phyloP scores from a whole-genome alignment of 2,329 filamentous ascomycete species.

The Hypoxylon sp. region DNA sequence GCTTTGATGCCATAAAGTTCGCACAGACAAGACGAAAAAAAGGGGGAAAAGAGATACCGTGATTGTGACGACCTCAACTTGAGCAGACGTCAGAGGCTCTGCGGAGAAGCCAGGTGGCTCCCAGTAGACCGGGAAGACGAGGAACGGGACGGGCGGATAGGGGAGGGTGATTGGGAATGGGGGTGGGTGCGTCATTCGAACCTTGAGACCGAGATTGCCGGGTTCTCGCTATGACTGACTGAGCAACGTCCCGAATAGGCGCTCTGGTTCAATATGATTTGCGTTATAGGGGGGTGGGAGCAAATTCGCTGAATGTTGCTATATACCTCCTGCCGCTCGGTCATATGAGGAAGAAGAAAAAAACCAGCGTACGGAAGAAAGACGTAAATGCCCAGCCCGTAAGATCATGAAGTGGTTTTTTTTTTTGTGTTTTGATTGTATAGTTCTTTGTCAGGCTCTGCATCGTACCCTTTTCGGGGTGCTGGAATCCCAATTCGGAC shows the following conservation, averaged over 20 bases:
- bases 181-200: conserved; percentile 21
- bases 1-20: conserved; percentile 6
- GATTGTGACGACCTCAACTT: background rate
- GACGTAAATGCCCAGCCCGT: conserved; percentile 22
- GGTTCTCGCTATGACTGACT: background rate
- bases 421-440: too few species aligned
- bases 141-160: conserved; percentile 35
- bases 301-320: conserved; percentile 37
- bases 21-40: conserved; percentile 1
- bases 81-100: conserved; percentile 34
- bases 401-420: conserved; percentile 18
- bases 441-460: conserved; percentile 42
- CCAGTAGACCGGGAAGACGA: conserved; percentile 23
- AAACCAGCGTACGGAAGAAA: too few species aligned
- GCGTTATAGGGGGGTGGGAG: conserved; percentile 24
- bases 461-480: conserved; percentile 40
- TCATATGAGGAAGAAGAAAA: conserved; percentile 21
- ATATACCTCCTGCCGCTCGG: conserved; percentile 15
- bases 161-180: conserved; percentile 19
- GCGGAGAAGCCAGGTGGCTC: conserved; percentile 28
- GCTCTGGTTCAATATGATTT: conserved; percentile 10
- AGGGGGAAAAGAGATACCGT: background rate
- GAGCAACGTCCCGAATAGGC: conserved; percentile 5
- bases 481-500: conserved; percentile 37
- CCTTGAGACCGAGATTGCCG: conserved; percentile 22